Base-by-base conservation (phyloP, 148 eudicot genomes). In the Chenopodium formosanum region DNA sequence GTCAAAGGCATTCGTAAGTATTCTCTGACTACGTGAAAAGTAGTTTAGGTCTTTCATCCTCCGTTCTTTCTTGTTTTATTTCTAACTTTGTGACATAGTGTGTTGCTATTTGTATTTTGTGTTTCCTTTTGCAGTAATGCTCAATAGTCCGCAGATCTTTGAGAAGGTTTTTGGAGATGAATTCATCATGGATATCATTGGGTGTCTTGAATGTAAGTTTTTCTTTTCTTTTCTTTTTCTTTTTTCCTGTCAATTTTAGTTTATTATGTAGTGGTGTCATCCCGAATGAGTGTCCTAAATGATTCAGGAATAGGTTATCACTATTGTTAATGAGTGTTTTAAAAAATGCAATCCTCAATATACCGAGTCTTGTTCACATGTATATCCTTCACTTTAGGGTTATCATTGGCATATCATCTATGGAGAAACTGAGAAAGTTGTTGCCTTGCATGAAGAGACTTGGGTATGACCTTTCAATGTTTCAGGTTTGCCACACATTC, bases 171-270 rank as follows among this genome's bases (percentile, higher is more conserved):
- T 96, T 81, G 90, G 94, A 31, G 99, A 96, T 88, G 98, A 96
- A 75, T 74, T 91, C 47, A 89, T 94, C 63, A 89, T 94, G 94
- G 99, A 96, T 84, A 82, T 92, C 20, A 89, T 91, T 83, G 98
- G 98, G 44, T 90, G 91, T 86, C 93, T 96, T 52, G 99, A 96
- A 85, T 91, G 99, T 96, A 91, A 92, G 98, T 89, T 60, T 70
- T 47, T 1, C 32, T 31, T 31, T 31, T 31, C 32, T 31, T 31
- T 70, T 75, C 60, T 22, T 10, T 20, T 80, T 50, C 29, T 32
- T 34, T 2, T 23, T 67, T 74, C 70, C 27, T 25, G 52, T 31
- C 40, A 11, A 81, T 48, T 47, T 11, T 14, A 29, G 63, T 9
- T 20, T 23, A 44, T 29, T 50, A 46, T 74, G 16, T n/a, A 48